Conservation (phyloP, 768 basidiomycete genomes). For the Pisolithus marmoratus region DNA sequence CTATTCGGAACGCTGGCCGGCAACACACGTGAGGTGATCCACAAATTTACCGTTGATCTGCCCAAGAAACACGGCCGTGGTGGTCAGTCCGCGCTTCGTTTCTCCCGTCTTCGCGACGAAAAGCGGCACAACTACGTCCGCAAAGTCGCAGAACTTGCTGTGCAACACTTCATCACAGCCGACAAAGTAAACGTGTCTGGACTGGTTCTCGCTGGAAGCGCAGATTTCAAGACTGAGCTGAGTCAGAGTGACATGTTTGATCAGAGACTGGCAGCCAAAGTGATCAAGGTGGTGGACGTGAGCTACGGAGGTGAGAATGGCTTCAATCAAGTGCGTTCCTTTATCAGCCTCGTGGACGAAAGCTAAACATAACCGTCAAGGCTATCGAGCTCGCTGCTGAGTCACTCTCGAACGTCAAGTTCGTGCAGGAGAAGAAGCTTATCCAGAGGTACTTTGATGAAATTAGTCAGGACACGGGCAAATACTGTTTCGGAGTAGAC, state of each 20-base stretch:
- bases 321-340: conserved; percentile 85
- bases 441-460: conserved; percentile 99
- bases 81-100: conserved; percentile 99
- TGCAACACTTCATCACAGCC: conserved; percentile 95
- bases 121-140: conserved; percentile 99
- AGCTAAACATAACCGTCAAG: conserved; percentile 32
- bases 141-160: conserved; percentile 95
- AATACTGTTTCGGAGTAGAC: conserved; percentile 96
- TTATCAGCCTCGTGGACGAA: background rate
- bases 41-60: conserved; percentile 98
- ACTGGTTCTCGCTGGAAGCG: conserved; percentile 91
- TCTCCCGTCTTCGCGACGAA: conserved; percentile 98
- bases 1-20: conserved; percentile 94
- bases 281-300: conserved; percentile 98
- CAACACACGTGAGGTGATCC: conserved; percentile 94
- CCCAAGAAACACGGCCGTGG: conserved; percentile 99
- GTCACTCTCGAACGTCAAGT: conserved; percentile 96
- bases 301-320: conserved; percentile 99
- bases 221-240: conserved; percentile 98
- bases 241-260: conserved; percentile 97
- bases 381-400: conserved; percentile 97
- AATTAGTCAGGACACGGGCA: conserved; percentile 94
- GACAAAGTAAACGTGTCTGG: conserved; percentile 99
- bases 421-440: conserved; percentile 97
- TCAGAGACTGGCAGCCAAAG: conserved; percentile 75